A percentile compares a stretch with the other conserved stretches of the same genome.
Conservation (phyloP, 225 moss, liverwort and hornwort species). For the Polytrichum commune region DNA sequence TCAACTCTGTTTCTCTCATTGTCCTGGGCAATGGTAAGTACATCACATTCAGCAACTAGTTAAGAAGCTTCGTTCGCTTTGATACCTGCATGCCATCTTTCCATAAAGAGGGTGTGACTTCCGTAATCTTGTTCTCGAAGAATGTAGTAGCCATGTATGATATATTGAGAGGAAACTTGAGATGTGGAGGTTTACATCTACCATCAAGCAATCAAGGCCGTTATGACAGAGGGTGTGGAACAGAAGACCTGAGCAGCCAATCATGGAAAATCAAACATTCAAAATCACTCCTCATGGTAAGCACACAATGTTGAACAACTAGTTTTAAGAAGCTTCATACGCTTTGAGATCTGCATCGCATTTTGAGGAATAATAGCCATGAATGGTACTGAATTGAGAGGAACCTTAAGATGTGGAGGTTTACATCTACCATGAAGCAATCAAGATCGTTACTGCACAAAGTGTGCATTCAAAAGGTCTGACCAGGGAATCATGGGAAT, state of each 20-base stretch:
- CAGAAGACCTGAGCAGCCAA: conserved; percentile 41
- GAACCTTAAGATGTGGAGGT: conserved; percentile 10
- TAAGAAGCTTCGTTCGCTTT: too few species aligned
- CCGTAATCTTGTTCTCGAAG: too few species aligned
- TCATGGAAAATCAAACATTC: neutral
- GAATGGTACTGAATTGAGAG: too few species aligned
- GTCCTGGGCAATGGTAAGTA: neutral
- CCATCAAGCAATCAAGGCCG: conserved; percentile 37
- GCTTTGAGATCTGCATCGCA: too few species aligned
- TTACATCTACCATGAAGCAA: conserved; percentile 51
- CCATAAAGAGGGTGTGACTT: too few species aligned
- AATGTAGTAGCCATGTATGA: too few species aligned
- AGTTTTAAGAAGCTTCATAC: neutral
- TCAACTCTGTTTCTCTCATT: neutral
- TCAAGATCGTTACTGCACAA: conserved; percentile 17
- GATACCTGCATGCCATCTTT: too few species aligned
- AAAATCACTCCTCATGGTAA: neutral
- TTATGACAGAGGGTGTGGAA: conserved; percentile 34
- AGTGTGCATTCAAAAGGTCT: conserved; percentile 43
- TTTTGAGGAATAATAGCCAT: too few species aligned
- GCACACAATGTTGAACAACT: neutral
- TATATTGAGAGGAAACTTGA: too few species aligned
- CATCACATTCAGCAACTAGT: neutral
- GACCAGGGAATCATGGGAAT: conserved; percentile 13
- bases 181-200: conserved; percentile 34